phyloP scores from a whole-genome alignment of 2,329 filamentous ascomycete genomes.

The Curvularia spicifera region DNA sequence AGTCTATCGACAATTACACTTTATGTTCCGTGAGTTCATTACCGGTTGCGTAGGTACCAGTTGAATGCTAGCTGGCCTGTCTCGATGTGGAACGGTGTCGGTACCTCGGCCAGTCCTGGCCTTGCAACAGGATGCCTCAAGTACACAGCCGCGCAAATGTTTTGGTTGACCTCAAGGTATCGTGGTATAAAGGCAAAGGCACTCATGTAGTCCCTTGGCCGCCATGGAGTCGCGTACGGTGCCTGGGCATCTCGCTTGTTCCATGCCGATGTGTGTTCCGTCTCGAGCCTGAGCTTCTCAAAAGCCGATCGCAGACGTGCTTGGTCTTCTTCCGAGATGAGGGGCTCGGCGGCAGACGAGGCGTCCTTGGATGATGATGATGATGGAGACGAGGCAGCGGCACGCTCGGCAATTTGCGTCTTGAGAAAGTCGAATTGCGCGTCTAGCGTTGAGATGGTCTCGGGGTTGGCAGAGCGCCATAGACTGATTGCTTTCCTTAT shows the following conservation, averaged over 20 bases:
- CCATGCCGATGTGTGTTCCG: slow-evolving; percentile 71
- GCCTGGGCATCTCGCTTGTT: slow-evolving; percentile 54
- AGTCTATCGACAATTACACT: slow-evolving; percentile 4
- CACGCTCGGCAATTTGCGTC: slow-evolving; percentile 29
- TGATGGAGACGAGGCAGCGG: slow-evolving; percentile 8
- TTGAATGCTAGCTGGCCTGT: slow-evolving; percentile 85
- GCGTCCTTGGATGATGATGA: slow-evolving; percentile 5
- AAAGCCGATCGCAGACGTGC: slow-evolving; percentile 64
- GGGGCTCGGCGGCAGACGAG: slow-evolving; percentile 21
- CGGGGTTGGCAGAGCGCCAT: slow-evolving; percentile 52
- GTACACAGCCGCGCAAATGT: slow-evolving; percentile 94
- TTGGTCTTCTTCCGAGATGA: slow-evolving; percentile 61
- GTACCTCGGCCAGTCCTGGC: slow-evolving; percentile 74
- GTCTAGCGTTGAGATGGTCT: slow-evolving; percentile 54
- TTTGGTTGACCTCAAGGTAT: slow-evolving; percentile 97
- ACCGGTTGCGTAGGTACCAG: slow-evolving; percentile 89
- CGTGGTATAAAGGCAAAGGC: slow-evolving; percentile 94
- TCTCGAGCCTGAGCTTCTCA: slow-evolving; percentile 70
- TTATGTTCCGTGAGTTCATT: slow-evolving; percentile 36
- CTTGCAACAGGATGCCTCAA: slow-evolving; percentile 90
- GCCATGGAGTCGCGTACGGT: slow-evolving; percentile 91
- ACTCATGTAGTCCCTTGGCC: slow-evolving; percentile 82
- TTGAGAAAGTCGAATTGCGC: slow-evolving; percentile 56
- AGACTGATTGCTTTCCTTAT: slow-evolving; percentile 68
- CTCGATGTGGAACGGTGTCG: slow-evolving; percentile 76